These are phyloP conservation scores for Alternaria sp. DNA, from an alignment of 2,329 filamentous ascomycete species.

Conservation along the genomic window DNA sequence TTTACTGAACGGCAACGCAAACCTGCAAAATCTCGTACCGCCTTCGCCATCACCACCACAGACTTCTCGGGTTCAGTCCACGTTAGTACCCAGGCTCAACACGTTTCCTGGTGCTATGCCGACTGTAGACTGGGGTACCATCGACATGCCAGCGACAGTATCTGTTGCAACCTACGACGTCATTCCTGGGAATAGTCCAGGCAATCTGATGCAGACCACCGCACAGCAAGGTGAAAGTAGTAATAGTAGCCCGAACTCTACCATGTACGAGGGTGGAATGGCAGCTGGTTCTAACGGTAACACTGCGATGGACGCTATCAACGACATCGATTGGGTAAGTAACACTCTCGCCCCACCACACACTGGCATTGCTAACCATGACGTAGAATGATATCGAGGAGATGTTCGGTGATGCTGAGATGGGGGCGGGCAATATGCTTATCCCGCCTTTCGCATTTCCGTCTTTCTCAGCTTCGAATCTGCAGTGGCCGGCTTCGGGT, in stretches of 20 bases:
- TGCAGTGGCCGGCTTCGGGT: constrained; percentile 25
- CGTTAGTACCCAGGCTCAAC: constrained; percentile 4
- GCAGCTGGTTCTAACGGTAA: constrained; percentile 5
- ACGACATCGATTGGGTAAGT: constrained; percentile 72
- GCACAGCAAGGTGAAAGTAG: constrained; percentile 1
- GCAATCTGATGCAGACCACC: not conserved
- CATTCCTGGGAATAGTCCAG: not conserved
- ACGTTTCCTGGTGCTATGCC: constrained; percentile 33
- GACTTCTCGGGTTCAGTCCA: not conserved
- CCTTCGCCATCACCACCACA: constrained; percentile 1
- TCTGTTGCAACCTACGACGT: not conserved
- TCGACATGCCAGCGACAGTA: constrained; percentile 21
- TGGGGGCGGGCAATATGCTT: constrained; percentile 34
- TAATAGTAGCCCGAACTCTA: constrained; percentile 2
- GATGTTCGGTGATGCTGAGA: constrained; percentile 49
- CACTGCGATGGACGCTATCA: constrained; percentile 34
- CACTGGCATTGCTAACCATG: constrained; percentile 1
- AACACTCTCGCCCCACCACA: not conserved
- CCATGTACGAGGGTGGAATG: not conserved
- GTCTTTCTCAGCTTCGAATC: constrained; percentile 30
- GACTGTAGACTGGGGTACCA: constrained; percentile 31
- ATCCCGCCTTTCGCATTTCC: constrained; percentile 47
- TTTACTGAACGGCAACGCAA: not conserved
- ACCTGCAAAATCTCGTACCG: constrained; percentile 7
- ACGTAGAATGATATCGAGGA: constrained; percentile 55